Conservation (phyloP, 2,329 filamentous ascomycete species). For the Tolypocladium cylindrosporum region DNA sequence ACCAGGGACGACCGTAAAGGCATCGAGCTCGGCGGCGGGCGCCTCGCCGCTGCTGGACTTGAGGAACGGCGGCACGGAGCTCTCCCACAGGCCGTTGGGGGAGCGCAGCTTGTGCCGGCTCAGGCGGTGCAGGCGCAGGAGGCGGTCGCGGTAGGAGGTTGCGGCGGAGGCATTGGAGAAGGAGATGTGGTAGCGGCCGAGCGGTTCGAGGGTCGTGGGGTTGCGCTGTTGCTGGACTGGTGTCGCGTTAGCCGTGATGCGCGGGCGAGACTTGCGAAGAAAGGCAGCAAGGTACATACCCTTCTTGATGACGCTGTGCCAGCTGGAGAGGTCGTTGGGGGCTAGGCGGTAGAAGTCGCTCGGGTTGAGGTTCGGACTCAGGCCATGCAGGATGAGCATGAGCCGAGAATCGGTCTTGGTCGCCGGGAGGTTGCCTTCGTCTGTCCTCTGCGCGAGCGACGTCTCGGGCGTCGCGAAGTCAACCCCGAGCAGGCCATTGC, state of each 20-base stretch:
- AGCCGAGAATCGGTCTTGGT: slow-evolving; percentile 3
- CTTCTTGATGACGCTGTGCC: slow-evolving; percentile 53
- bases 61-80: slow-evolving; percentile 15
- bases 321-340: slow-evolving; percentile 55
- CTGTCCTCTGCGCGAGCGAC: neutral
- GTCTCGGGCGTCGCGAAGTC: neutral
- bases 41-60: slow-evolving; percentile 3
- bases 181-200: slow-evolving; percentile 58
- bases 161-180: slow-evolving; percentile 54
- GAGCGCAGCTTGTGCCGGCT: slow-evolving; percentile 18
- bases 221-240: slow-evolving; percentile 55
- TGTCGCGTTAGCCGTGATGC: neutral
- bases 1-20: slow-evolving; percentile 19
- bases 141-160: slow-evolving; percentile 41
- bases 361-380: slow-evolving; percentile 49
- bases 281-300: slow-evolving; percentile 20
- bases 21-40: slow-evolving; percentile 13
- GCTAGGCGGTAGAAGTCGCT: slow-evolving; percentile 63
- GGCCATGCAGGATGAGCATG: slow-evolving; percentile 48
- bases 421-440: neutral
- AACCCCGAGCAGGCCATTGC: neutral
- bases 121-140: slow-evolving; percentile 22
- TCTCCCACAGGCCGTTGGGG: slow-evolving; percentile 18
- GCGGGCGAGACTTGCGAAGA: neutral
- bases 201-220: slow-evolving; percentile 49